Conservation (phyloP, 805 yeast genomes). For the Pichia kluyveri region DNA sequence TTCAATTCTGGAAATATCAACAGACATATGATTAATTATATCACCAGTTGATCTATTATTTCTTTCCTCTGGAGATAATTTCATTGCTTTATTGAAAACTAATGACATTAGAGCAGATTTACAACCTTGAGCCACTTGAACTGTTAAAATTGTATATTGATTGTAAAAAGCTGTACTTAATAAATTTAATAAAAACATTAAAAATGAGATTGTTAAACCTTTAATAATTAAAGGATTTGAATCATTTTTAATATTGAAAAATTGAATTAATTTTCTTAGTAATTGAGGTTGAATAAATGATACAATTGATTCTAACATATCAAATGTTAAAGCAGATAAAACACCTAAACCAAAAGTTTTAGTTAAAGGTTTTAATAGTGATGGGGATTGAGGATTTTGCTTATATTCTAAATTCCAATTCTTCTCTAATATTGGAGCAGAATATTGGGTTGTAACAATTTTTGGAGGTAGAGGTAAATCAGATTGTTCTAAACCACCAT, state of each 20-base stretch:
- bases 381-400: conserved; percentile 12
- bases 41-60: conserved; percentile 62
- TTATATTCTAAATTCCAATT: conserved; percentile 26
- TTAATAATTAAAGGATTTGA: conserved; percentile 38
- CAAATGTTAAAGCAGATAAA: conserved; percentile 26
- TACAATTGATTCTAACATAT: conserved; percentile 30
- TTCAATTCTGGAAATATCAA: conserved; percentile 61
- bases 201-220: conserved; percentile 55
- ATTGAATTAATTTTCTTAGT: conserved; percentile 39
- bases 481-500: conserved; percentile 26
- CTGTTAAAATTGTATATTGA: conserved; percentile 52
- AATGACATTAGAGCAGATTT: conserved; percentile 60
- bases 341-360: conserved; percentile 31
- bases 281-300: conserved; percentile 48
- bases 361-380: conserved; percentile 27
- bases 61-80: conserved; percentile 58
- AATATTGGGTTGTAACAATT: conserved; percentile 26
- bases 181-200: conserved; percentile 56
- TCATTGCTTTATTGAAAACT: conserved; percentile 62
- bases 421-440: conserved; percentile 22
- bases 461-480: conserved; percentile 35
- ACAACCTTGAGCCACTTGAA: conserved; percentile 54
- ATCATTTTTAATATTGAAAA: conserved; percentile 26
- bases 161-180: conserved; percentile 55
- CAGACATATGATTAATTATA: conserved; percentile 68